Conservation (phyloP, 805 yeast genomes). For the Helenozyma rhizophorensis region DNA sequence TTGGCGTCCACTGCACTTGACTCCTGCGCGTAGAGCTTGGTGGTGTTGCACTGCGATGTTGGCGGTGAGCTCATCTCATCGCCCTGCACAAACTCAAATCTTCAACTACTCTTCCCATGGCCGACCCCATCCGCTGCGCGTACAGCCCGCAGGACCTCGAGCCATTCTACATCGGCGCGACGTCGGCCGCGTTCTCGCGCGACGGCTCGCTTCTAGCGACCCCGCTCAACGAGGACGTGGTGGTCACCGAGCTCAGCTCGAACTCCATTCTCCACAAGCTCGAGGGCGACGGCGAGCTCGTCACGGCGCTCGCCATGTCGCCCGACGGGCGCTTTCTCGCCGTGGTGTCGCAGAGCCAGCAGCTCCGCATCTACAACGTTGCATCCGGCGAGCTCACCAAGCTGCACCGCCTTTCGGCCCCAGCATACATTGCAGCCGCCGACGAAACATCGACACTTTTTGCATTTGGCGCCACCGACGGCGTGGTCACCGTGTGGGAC, state of each 20-base stretch:
- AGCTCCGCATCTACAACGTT: conserved; percentile 62
- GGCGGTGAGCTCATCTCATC: conserved; percentile 17
- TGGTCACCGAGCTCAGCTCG: conserved; percentile 59
- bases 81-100: conserved; percentile 10
- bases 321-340: conserved; percentile 72
- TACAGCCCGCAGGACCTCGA: conserved; percentile 41
- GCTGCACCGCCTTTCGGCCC: conserved; percentile 63
- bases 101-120: conserved; percentile 5
- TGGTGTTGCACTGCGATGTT: too few relatives aligned
- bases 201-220: conserved; percentile 70
- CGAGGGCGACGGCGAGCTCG: conserved; percentile 79
- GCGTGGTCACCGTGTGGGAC: conserved; percentile 88
- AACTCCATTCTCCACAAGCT: conserved; percentile 56
- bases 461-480: conserved; percentile 95
- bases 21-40: too few relatives aligned
- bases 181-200: conserved; percentile 62
- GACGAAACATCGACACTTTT: conserved; percentile 81
- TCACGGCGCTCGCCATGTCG: conserved; percentile 72
- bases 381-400: conserved; percentile 38
- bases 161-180: conserved; percentile 86
- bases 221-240: conserved; percentile 71
- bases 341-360: conserved; percentile 78
- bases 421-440: conserved; percentile 71
- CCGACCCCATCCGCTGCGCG: conserved; percentile 15
- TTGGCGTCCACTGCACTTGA: too few relatives aligned